These are phyloP conservation scores for Yamadazyma takamatsuzukensis DNA, from an alignment of 805 yeast genomes.

Conservation along the genomic window DNA sequence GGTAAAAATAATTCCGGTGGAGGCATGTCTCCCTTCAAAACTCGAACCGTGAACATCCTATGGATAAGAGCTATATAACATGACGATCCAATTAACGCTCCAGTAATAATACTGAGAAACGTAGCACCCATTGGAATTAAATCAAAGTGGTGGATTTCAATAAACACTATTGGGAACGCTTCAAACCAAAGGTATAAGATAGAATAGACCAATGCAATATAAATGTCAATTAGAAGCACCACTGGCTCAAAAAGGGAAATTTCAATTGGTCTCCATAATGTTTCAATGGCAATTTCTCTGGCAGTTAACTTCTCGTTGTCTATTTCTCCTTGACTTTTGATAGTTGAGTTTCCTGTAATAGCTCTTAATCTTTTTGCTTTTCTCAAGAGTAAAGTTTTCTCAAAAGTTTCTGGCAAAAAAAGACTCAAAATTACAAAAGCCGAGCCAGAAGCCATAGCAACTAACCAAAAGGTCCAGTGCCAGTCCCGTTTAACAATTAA, in stretches of 20 bases:
- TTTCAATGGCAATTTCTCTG: slow-evolving; percentile 21
- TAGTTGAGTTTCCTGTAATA: slow-evolving; percentile 46
- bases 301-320: slow-evolving; percentile 20
- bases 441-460: slow-evolving; percentile 25
- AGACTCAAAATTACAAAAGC: slow-evolving; percentile 23
- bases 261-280: slow-evolving; percentile 48
- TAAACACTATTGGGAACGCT: slow-evolving; percentile 47
- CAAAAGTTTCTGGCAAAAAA: slow-evolving; percentile 49
- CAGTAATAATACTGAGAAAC: slow-evolving; percentile 46
- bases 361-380: slow-evolving; percentile 47
- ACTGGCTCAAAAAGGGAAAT: slow-evolving; percentile 52
- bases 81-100: slow-evolving; percentile 39
- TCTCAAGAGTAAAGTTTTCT: slow-evolving; percentile 41
- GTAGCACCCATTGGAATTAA: slow-evolving; percentile 46
- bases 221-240: slow-evolving; percentile 48
- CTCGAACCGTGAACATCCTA: slow-evolving; percentile 16
- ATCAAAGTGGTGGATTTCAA: slow-evolving; percentile 43
- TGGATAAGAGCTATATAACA: slow-evolving; percentile 24
- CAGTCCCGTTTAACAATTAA: slow-evolving; percentile 25
- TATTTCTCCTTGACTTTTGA: slow-evolving; percentile 38
- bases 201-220: slow-evolving; percentile 52
- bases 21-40: slow-evolving; percentile 20
- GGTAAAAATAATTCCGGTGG: slow-evolving; percentile 42
- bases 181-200: slow-evolving; percentile 55
- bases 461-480: slow-evolving; percentile 49